Percentiles rank a stretch among this genome's conserved stretches.
These are phyloP conservation scores for Antarctomyces pellizariae DNA, from an alignment of 495 filamentous ascomycete species.

Conservation along the genomic window DNA sequence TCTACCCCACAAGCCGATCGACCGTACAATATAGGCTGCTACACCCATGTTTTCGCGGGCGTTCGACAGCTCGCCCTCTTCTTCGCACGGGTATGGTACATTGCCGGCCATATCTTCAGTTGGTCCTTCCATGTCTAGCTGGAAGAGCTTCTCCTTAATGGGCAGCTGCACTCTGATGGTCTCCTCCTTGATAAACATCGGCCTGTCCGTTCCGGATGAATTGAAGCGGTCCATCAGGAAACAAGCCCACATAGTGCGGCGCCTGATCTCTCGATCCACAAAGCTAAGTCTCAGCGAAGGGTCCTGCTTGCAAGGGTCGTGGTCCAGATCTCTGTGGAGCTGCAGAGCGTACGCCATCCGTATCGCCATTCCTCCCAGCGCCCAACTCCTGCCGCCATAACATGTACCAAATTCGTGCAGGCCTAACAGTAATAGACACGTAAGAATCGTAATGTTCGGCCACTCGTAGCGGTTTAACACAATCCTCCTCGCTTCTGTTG, in stretches of 20 bases:
- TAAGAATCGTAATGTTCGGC: constrained; percentile 88
- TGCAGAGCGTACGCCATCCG: constrained; percentile 94
- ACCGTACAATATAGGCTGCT: constrained; percentile 71
- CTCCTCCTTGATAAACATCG: constrained; percentile 76
- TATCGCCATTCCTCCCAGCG: constrained; percentile 80
- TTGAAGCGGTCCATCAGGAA: constrained; percentile 96
- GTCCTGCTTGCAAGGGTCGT: constrained; percentile 49
- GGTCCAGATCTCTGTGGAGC: constrained; percentile 78
- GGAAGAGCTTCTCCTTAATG: constrained; percentile 71
- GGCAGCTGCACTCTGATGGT: constrained; percentile 77
- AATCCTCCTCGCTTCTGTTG: constrained; percentile 60
- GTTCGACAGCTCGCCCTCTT: constrained; percentile 37
- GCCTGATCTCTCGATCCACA: constrained; percentile 77
- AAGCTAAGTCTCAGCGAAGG: constrained; percentile 53
- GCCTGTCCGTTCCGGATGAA: constrained; percentile 83
- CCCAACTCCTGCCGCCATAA: constrained; percentile 89
- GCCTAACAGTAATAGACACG: constrained; percentile 66
- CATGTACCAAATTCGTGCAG: constrained; percentile 94
- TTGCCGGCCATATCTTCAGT: constrained; percentile 68
- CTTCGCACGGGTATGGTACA: constrained; percentile 38
- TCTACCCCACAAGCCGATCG: constrained; percentile 71
- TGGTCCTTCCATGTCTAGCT: constrained; percentile 71
- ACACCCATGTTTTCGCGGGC: constrained; percentile 81
- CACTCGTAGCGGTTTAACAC: constrained; percentile 70
- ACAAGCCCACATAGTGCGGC: constrained; percentile 94